These are phyloP conservation scores for Akanthomyces lecanii DNA, from an alignment of 2,329 filamentous ascomycete genomes.

Conservation along the genomic window DNA sequence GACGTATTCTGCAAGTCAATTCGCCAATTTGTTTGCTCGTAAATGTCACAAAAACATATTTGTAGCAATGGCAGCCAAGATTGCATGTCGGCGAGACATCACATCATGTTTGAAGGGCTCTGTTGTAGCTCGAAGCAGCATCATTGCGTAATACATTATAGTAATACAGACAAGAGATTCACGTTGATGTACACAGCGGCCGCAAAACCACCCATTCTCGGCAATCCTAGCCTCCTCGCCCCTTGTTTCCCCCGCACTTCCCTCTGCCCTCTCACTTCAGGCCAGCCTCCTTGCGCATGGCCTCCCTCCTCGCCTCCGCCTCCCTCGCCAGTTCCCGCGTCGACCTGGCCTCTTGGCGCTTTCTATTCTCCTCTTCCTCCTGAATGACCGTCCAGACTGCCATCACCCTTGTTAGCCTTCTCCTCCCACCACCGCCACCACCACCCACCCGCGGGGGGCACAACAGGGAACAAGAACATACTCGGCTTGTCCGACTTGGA, in stretches of 20 bases:
- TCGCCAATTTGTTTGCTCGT: no score
- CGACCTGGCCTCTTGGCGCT: constrained; percentile 35
- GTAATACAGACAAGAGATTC: no score
- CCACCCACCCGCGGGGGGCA: no score
- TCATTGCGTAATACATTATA: background rate
- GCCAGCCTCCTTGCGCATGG: constrained; percentile 47
- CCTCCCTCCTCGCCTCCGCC: constrained; percentile 41
- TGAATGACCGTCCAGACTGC: constrained; percentile 50
- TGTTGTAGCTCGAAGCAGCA: no score
- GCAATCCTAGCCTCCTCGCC: no score
- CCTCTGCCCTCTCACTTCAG: constrained; percentile 23
- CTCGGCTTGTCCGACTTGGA: constrained; percentile 89
- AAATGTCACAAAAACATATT: no score
- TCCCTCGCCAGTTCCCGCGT: constrained; percentile 37
- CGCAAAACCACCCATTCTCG: no score
- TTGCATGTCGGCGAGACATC: no score
- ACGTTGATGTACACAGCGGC: background rate
- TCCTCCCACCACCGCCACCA: background rate
- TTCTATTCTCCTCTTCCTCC: constrained; percentile 41
- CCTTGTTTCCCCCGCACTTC: no score
- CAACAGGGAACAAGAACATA: constrained; percentile 41
- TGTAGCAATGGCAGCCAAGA: no score
- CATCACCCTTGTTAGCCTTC: constrained; percentile 11
- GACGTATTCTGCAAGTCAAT: background rate
- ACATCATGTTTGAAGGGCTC: no score